Conservation (phyloP, 768 basidiomycete genomes). For the Amylocystis lapponica region DNA sequence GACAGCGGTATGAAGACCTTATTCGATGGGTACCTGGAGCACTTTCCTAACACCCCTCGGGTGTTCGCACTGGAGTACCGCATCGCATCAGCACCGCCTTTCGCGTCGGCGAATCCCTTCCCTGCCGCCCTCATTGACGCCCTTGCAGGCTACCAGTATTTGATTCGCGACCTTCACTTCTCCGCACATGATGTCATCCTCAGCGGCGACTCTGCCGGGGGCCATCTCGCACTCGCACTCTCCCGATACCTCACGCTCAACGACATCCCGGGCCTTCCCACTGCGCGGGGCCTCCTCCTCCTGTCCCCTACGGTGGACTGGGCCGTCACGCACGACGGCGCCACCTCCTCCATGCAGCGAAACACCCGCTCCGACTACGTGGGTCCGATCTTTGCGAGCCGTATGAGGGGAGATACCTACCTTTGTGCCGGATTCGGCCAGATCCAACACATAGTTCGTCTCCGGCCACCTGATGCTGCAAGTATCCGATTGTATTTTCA, state of each 20-base stretch:
- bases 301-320: slow-evolving; percentile 27
- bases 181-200: slow-evolving; percentile 32
- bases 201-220: slow-evolving; percentile 51
- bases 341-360: slow-evolving; percentile 2
- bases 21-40: slow-evolving; percentile 10
- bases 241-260: slow-evolving; percentile 29
- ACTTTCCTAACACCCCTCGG: slow-evolving; percentile 18
- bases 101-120: slow-evolving; percentile 33
- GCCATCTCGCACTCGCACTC: slow-evolving; percentile 39
- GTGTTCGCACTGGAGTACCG: slow-evolving; percentile 44
- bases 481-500: too few relatives aligned
- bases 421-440: too few relatives aligned
- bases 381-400: neutral
- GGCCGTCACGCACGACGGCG: slow-evolving; percentile 6
- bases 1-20: slow-evolving; percentile 1
- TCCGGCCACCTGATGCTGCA: too few relatives aligned
- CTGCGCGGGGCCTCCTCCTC: slow-evolving; percentile 28
- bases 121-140: slow-evolving; percentile 49
- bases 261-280: slow-evolving; percentile 1
- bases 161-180: slow-evolving; percentile 38
- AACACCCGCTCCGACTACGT: slow-evolving; percentile 4
- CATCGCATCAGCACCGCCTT: slow-evolving; percentile 24
- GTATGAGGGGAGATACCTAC: too few relatives aligned
- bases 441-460: too few relatives aligned
- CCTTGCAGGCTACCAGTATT: slow-evolving; percentile 46